Evolutionary conservation across 2,329 filamentous ascomycete species (phyloP).

Genomic region (Aspergillus caelatus): DNA sequence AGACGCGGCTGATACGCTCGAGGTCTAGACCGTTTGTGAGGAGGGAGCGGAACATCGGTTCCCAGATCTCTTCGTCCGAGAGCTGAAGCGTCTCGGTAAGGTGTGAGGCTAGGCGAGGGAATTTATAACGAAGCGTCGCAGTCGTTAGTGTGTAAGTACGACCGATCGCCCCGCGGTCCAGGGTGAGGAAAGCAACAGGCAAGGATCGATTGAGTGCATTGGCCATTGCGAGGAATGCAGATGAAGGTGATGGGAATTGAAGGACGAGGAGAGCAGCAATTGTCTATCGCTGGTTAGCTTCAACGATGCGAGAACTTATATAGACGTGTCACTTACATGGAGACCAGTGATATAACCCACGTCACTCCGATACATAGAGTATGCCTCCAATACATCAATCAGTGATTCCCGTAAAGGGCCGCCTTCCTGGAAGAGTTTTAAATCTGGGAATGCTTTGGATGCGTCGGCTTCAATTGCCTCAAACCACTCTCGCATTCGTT

Average conservation of each 20-base stretch:
- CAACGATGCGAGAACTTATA: neutral
- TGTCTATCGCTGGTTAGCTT: slow-evolving; percentile 35
- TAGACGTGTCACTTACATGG: slow-evolving; percentile 46
- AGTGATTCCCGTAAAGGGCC: slow-evolving; percentile 59
- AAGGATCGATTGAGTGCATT: slow-evolving; percentile 65
- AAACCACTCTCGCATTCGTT: slow-evolving; percentile 54
- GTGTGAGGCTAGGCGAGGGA: slow-evolving; percentile 57
- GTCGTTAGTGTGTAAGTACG: slow-evolving; percentile 60
- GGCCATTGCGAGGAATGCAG: slow-evolving; percentile 61
- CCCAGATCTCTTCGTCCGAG: slow-evolving; percentile 51
- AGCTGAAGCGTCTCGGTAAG: slow-evolving; percentile 47
- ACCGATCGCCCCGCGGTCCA: slow-evolving; percentile 59
- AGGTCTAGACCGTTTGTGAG: slow-evolving; percentile 56
- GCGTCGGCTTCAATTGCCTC: slow-evolving; percentile 58
- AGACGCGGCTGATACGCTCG: slow-evolving; percentile 58
- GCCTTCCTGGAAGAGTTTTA: slow-evolving; percentile 59
- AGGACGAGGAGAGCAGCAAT: slow-evolving; percentile 62
- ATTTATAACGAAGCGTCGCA: slow-evolving; percentile 61
- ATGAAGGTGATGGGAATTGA: slow-evolving; percentile 54
- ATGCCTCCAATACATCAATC: slow-evolving; percentile 62
- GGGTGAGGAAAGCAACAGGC: slow-evolving; percentile 63
- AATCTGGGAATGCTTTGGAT: slow-evolving; percentile 58
- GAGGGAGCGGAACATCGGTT: slow-evolving; percentile 57
- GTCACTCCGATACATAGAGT: slow-evolving; percentile 65
- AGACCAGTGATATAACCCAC: slow-evolving; percentile 63